Conservation (phyloP, 2,329 filamentous ascomycete genomes). For the Didymella lethalis region DNA sequence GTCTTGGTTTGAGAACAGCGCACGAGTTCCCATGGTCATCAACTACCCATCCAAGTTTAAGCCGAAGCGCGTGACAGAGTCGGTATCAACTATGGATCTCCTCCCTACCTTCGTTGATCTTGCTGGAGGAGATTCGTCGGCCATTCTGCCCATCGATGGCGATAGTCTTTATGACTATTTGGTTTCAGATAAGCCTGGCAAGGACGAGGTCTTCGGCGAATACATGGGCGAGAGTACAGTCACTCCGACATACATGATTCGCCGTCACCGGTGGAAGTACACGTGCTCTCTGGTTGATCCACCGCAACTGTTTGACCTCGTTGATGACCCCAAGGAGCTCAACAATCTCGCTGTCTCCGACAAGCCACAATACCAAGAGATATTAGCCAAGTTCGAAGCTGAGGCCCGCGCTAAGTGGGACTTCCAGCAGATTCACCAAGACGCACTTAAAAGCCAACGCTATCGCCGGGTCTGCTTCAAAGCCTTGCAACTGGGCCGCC, state of each 20-base stretch:
- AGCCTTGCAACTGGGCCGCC: slow-evolving; percentile 71
- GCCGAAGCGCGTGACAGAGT: slow-evolving; percentile 78
- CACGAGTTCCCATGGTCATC: slow-evolving; percentile 86
- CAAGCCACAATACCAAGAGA: slow-evolving; percentile 50
- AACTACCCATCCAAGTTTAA: slow-evolving; percentile 78
- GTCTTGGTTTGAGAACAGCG: slow-evolving; percentile 93
- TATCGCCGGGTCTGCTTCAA: slow-evolving; percentile 80
- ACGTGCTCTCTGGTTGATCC: slow-evolving; percentile 84
- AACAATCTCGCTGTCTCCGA: slow-evolving; percentile 67
- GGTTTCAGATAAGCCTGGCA: slow-evolving; percentile 60
- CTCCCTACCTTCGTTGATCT: slow-evolving; percentile 88
- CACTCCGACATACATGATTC: slow-evolving; percentile 92
- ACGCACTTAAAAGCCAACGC: slow-evolving; percentile 80
- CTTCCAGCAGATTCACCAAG: slow-evolving; percentile 75
- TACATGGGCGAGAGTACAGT: slow-evolving; percentile 95
- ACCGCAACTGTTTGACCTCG: slow-evolving; percentile 83
- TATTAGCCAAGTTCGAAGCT: slow-evolving; percentile 69
- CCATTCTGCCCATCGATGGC: slow-evolving; percentile 84
- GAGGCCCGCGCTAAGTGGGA: slow-evolving; percentile 83
- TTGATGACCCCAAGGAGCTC: slow-evolving; percentile 77
- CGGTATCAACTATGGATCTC: slow-evolving; percentile 90
- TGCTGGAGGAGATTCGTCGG: slow-evolving; percentile 73
- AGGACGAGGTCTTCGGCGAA: slow-evolving; percentile 91
- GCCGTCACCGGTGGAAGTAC: slow-evolving; percentile 88
- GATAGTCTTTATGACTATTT: slow-evolving; percentile 66